phyloP scores from a whole-genome alignment of 2,329 filamentous ascomycete genomes.

The Akanthomyces muscarius region DNA sequence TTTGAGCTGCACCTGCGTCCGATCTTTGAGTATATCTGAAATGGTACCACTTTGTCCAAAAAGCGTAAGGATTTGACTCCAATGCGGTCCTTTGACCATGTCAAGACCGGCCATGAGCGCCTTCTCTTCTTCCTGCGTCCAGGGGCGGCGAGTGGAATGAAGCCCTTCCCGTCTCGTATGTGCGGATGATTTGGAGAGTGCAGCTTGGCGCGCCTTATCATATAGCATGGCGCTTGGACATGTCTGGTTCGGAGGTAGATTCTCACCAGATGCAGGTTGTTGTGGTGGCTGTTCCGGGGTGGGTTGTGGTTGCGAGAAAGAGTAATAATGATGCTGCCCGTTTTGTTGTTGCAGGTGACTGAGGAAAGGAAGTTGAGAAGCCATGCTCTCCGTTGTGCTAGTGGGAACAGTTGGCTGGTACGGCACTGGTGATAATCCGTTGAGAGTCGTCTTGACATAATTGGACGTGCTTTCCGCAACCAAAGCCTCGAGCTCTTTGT shows the following conservation, averaged over 20 bases:
- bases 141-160: constrained; percentile 67
- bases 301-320: constrained; percentile 27
- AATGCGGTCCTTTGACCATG: constrained; percentile 84
- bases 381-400: constrained; percentile 35
- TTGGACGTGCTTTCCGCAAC: constrained; percentile 43
- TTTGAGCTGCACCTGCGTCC: constrained; percentile 88
- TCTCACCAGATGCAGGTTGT: constrained; percentile 28
- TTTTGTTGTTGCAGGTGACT: constrained; percentile 36
- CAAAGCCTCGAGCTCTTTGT: constrained; percentile 41
- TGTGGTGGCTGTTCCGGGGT: constrained; percentile 20
- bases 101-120: constrained; percentile 85
- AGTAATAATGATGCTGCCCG: constrained; percentile 32
- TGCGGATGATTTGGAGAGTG: constrained; percentile 52
- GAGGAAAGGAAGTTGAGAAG: constrained; percentile 34
- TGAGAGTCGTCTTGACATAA: constrained; percentile 42
- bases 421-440: constrained; percentile 39
- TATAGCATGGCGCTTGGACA: constrained; percentile 53
- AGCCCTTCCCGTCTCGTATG: constrained; percentile 54
- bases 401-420: constrained; percentile 41
- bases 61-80: constrained; percentile 82
- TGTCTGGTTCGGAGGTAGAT: constrained; percentile 53
- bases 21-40: constrained; percentile 78
- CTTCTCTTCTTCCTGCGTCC: constrained; percentile 86
- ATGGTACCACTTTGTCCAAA: constrained; percentile 78
- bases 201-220: constrained; percentile 55